These are phyloP conservation scores for Malus hybrid DNA, from an alignment of 331 rosid genomes.

Conservation along the genomic window DNA sequence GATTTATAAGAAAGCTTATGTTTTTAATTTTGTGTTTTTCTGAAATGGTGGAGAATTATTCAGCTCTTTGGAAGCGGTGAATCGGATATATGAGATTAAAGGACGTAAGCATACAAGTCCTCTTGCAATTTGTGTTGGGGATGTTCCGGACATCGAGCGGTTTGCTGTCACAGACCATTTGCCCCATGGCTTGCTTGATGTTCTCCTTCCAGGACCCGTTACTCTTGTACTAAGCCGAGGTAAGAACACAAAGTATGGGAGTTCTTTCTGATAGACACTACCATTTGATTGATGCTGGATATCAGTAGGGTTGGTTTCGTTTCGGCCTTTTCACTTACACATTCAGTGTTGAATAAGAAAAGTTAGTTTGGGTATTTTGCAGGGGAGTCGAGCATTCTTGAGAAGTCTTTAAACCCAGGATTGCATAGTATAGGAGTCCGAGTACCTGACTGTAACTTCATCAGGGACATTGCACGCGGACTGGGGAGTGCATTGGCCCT, in stretches of 20 bases:
- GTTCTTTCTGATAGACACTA: neutral
- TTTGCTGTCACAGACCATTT: conserved; percentile 70
- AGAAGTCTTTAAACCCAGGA: conserved; percentile 77
- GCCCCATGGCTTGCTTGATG: conserved; percentile 63
- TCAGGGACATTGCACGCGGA: conserved; percentile 59
- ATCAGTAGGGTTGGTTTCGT: neutral
- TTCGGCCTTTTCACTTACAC: neutral
- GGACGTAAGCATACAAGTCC: conserved; percentile 85
- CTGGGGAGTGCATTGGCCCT: conserved; percentile 76
- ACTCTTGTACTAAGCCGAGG: conserved; percentile 77
- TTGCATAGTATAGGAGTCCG: conserved; percentile 77
- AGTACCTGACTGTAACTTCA: conserved; percentile 78
- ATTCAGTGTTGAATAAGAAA: conserved; percentile 1
- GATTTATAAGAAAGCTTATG: neutral
- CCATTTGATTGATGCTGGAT: neutral
- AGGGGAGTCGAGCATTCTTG: conserved; percentile 80
- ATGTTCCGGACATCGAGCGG: conserved; percentile 51
- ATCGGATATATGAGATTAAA: conserved; percentile 73
- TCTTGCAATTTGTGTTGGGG: conserved; percentile 79
- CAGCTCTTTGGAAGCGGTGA: conserved; percentile 75
- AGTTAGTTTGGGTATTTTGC: conserved; percentile 28
- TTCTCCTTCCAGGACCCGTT: conserved; percentile 91
- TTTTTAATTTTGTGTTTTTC: neutral
- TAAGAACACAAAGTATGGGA: conserved; percentile 10
- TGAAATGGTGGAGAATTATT: conserved; percentile 14